Percentiles rank a stretch among this genome's conserved stretches.
Conservation (phyloP, 2,329 filamentous ascomycete species). For the Penicillium crustosum region DNA sequence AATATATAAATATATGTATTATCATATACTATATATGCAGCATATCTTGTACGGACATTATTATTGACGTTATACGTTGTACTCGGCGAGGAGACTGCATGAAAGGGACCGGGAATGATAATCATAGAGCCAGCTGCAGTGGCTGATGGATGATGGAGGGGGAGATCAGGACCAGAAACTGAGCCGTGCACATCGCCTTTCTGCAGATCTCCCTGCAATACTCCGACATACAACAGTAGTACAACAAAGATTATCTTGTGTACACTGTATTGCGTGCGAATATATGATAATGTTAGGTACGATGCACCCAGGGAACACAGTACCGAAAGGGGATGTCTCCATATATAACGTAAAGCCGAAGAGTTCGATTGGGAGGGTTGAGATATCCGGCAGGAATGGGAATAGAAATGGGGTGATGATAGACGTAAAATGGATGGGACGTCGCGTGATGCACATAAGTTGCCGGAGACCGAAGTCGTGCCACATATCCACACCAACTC, state of each 20-base stretch:
- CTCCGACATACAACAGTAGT: not conserved
- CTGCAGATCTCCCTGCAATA: constrained; percentile 7
- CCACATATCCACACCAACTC: constrained; percentile 10
- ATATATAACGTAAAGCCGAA: not conserved
- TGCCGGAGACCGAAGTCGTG: constrained; percentile 13
- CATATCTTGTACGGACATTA: not conserved
- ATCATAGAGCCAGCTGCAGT: constrained; percentile 7
- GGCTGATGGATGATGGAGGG: constrained; percentile 16
- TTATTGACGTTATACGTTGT: not conserved
- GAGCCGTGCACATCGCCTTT: constrained; percentile 18
- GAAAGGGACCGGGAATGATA: constrained; percentile 1
- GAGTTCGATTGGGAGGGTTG: constrained; percentile 1
- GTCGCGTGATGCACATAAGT: constrained; percentile 12
- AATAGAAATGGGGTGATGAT: not conserved
- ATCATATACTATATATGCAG: too few species aligned
- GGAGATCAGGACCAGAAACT: constrained; percentile 13
- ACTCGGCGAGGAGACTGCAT: constrained; percentile 7
- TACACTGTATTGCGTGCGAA: not conserved
- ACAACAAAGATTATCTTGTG: not conserved
- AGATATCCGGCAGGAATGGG: constrained; percentile 1
- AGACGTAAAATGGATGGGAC: not conserved
- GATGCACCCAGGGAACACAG: not conserved
- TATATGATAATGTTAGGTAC: constrained; percentile 6
- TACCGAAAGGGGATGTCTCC: not conserved
- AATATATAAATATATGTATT: too few species aligned